Evolutionary conservation across 257 asterid genomes (phyloP).

Genomic region (Scutellaria galericulata): DNA sequence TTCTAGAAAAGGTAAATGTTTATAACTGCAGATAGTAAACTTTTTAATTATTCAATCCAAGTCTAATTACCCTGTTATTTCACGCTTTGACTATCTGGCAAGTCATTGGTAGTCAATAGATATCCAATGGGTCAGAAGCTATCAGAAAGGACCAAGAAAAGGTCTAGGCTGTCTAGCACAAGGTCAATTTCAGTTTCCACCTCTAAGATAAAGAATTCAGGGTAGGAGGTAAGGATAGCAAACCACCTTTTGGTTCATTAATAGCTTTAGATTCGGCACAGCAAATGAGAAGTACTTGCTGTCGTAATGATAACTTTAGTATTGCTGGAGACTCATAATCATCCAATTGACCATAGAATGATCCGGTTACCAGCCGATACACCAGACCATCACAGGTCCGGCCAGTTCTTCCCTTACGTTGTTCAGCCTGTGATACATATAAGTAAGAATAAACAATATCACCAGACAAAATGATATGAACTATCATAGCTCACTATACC

Average conservation of each 20-base stretch:
- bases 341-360: constrained; percentile 69
- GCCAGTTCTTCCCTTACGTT: constrained; percentile 94
- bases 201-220: constrained; percentile 24
- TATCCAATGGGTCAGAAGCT: not conserved
- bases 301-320: constrained; percentile 74
- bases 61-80: constrained; percentile 1
- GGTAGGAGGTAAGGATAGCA: constrained; percentile 27
- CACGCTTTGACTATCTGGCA: not conserved
- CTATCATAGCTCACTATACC: constrained; percentile 49
- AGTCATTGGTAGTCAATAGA: constrained; percentile 9
- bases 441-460: constrained; percentile 25
- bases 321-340: constrained; percentile 90
- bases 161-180: constrained; percentile 22
- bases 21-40: constrained; percentile 13
- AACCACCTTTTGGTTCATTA: constrained; percentile 87
- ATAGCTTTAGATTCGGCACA: constrained; percentile 92
- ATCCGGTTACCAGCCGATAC: constrained; percentile 80
- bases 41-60: constrained; percentile 6
- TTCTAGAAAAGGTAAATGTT: not conserved
- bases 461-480: constrained; percentile 26
- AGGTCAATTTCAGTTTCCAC: constrained; percentile 7
- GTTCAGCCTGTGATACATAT: constrained; percentile 72
- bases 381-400: constrained; percentile 94
- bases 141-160: constrained; percentile 2
- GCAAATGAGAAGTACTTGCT: constrained; percentile 78